Evolutionary conservation across 2,329 filamentous ascomycete genomes (phyloP).

Genomic region (Zasmidium citrigriseum): DNA sequence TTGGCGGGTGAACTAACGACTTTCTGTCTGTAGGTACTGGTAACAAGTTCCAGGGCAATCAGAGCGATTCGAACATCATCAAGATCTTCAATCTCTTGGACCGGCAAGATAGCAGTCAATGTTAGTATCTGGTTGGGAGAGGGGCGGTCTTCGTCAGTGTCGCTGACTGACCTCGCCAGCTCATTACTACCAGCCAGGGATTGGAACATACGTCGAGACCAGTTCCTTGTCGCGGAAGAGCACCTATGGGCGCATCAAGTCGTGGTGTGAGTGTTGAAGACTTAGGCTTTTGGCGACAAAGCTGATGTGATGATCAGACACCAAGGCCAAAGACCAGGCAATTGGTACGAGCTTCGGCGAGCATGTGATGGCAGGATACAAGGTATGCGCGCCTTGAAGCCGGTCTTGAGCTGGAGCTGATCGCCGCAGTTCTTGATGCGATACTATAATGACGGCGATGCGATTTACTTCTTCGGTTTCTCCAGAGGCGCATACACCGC

Average conservation of each 20-base stretch:
- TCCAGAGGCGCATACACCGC: slow-evolving; percentile 37
- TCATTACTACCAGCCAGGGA: slow-evolving; percentile 68
- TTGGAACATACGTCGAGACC: slow-evolving; percentile 71
- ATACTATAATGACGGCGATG: slow-evolving; percentile 33
- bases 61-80: slow-evolving; percentile 44
- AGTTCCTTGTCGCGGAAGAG: slow-evolving; percentile 61
- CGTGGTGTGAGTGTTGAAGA: slow-evolving; percentile 47
- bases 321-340: slow-evolving; percentile 76
- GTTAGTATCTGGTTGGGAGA: slow-evolving; percentile 32
- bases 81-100: slow-evolving; percentile 75
- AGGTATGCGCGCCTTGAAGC: slow-evolving; percentile 29
- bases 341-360: slow-evolving; percentile 78
- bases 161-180: slow-evolving; percentile 33
- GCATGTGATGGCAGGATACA: slow-evolving; percentile 81
- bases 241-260: slow-evolving; percentile 56
- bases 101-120: slow-evolving; percentile 61
- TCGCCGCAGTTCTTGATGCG: slow-evolving; percentile 30
- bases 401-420: background rate
- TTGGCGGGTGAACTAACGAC: background rate
- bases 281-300: background rate
- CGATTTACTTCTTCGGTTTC: slow-evolving; percentile 40
- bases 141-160: no score
- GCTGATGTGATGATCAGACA: slow-evolving; percentile 41
- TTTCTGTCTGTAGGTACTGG: background rate
- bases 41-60: slow-evolving; percentile 5